Evolutionary conservation across 331 rosid genomes (phyloP).

Genomic region (Stylosanthes scabra): DNA sequence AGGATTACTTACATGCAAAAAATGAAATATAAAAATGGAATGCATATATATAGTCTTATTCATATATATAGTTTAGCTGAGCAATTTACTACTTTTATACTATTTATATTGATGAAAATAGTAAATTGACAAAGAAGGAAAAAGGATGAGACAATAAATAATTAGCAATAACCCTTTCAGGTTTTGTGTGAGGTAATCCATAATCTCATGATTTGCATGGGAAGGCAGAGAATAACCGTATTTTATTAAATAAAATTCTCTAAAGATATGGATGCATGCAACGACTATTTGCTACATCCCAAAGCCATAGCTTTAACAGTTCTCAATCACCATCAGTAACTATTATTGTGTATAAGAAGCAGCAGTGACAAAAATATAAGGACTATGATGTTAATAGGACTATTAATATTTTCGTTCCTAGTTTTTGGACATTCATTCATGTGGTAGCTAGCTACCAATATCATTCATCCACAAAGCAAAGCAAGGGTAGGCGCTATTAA

Average conservation of each 20-base stretch:
- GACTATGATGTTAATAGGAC: conserved; percentile 72
- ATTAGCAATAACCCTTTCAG: conserved; percentile 43
- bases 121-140: conserved; percentile 24
- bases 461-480: conserved; percentile 42
- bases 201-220: conserved; percentile 50
- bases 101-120: background rate
- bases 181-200: conserved; percentile 42
- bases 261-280: conserved; percentile 12
- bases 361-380: conserved; percentile 54
- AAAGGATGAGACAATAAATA: conserved; percentile 35
- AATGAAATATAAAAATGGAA: conserved; percentile 18
- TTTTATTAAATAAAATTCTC: conserved; percentile 36
- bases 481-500: conserved; percentile 40
- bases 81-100: background rate
- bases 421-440: conserved; percentile 45
- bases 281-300: conserved; percentile 39
- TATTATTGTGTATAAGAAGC: conserved; percentile 55
- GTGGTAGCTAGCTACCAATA: conserved; percentile 26
- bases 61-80: background rate
- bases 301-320: conserved; percentile 32
- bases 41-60: conserved; percentile 6
- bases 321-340: conserved; percentile 66
- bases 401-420: conserved; percentile 36
- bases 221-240: conserved; percentile 41
- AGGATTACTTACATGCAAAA: conserved; percentile 28